Evolutionary conservation across 2,329 filamentous ascomycete genomes (phyloP).

Genomic region (Metarhizium brunneum): DNA sequence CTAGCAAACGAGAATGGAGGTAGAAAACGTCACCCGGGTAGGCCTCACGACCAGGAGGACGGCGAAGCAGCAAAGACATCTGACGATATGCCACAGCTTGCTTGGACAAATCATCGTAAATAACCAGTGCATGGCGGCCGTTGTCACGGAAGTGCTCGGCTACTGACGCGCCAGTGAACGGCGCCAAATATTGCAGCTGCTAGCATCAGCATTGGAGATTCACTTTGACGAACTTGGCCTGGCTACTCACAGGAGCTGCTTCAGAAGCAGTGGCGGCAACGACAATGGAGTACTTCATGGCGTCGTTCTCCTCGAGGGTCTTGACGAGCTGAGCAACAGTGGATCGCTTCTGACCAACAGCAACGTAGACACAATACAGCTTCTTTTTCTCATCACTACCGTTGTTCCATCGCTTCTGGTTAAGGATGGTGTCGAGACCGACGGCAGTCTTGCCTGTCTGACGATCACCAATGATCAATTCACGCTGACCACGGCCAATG

Average conservation of each 20-base stretch:
- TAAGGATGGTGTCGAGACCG: slow-evolving; percentile 93
- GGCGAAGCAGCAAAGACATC: slow-evolving; percentile 96
- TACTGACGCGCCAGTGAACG: no score
- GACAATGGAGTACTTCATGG: slow-evolving; percentile 95
- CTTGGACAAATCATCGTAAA: slow-evolving; percentile 95
- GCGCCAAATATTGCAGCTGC: no score
- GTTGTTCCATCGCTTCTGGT: slow-evolving; percentile 98
- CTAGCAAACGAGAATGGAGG: slow-evolving; percentile 96
- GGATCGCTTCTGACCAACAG: slow-evolving; percentile 98
- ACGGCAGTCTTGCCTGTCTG: slow-evolving; percentile 99
- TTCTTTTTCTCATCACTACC: slow-evolving; percentile 86
- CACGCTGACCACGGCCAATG: slow-evolving; percentile 99
- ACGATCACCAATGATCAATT: slow-evolving; percentile 99
- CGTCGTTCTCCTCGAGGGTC: slow-evolving; percentile 99
- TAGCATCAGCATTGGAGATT: no score
- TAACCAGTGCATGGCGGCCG: slow-evolving; percentile 79
- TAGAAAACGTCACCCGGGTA: slow-evolving; percentile 99
- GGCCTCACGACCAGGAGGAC: slow-evolving; percentile 96
- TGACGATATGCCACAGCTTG: slow-evolving; percentile 97
- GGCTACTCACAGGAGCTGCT: slow-evolving; percentile 55
- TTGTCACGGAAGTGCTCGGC: slow-evolving; percentile 22
- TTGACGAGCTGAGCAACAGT: slow-evolving; percentile 99
- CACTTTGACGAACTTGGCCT: no score
- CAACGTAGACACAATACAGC: slow-evolving; percentile 99
- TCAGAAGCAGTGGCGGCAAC: slow-evolving; percentile 96